These are phyloP conservation scores for Penicillium pulvis DNA, from an alignment of 495 filamentous ascomycete genomes.

Conservation along the genomic window DNA sequence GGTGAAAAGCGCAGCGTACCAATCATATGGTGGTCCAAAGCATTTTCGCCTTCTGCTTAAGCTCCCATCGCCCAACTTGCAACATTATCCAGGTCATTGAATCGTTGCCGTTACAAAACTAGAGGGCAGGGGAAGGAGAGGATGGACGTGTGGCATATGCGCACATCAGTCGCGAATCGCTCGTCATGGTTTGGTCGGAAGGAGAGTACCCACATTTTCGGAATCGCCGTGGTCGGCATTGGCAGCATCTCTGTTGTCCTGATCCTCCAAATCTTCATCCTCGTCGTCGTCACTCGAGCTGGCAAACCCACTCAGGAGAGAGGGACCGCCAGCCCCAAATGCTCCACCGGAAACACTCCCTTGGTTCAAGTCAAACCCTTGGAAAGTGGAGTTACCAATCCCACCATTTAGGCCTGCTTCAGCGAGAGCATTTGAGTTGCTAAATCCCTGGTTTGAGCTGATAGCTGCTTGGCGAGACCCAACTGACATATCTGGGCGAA, in stretches of 20 bases:
- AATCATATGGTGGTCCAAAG: not conserved
- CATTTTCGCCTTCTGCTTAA: slow-evolving; percentile 4
- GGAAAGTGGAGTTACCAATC: slow-evolving; percentile 58
- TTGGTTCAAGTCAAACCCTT: slow-evolving; percentile 76
- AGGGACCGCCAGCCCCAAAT: slow-evolving; percentile 66
- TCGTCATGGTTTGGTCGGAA: slow-evolving; percentile 55
- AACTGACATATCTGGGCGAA: slow-evolving; percentile 84
- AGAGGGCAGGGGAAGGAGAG: slow-evolving; percentile 11
- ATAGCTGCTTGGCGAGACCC: slow-evolving; percentile 67
- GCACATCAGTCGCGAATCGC: slow-evolving; percentile 37
- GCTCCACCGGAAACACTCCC: slow-evolving; percentile 64
- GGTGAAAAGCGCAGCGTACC: slow-evolving; percentile 5
- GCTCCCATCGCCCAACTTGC: slow-evolving; percentile 4
- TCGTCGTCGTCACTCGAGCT: slow-evolving; percentile 96
- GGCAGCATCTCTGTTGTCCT: slow-evolving; percentile 60
- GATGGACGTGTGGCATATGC: slow-evolving; percentile 7
- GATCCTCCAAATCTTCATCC: slow-evolving; percentile 91
- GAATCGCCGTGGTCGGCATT: slow-evolving; percentile 45
- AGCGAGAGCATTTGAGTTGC: slow-evolving; percentile 67
- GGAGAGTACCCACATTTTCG: slow-evolving; percentile 68
- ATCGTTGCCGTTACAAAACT: not conserved
- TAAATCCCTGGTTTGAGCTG: slow-evolving; percentile 60
- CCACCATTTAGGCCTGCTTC: slow-evolving; percentile 70
- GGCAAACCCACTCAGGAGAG: slow-evolving; percentile 89
- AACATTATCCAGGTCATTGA: slow-evolving; percentile 1